A percentile compares a stretch with the other conserved stretches of the same genome.
Evolutionary conservation across 2,329 filamentous ascomycete genomes (phyloP).

Genomic region (Curvularia verruculosa): DNA sequence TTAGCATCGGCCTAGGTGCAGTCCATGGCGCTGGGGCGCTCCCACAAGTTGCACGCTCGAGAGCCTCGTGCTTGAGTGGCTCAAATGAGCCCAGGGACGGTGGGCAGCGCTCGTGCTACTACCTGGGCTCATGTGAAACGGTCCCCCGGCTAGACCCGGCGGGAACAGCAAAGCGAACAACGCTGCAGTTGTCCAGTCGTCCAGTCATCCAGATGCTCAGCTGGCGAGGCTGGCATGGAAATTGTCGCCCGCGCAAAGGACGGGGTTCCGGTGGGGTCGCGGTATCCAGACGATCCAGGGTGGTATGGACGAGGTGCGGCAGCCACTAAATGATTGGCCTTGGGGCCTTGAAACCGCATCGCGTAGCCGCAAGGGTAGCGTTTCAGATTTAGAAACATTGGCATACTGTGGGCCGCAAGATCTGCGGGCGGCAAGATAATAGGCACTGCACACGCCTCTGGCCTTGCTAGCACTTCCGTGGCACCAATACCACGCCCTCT

Average conservation of each 20-base stretch:
- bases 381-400: slow-evolving; percentile 44
- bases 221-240: slow-evolving; percentile 13
- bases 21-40: slow-evolving; percentile 37
- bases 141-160: slow-evolving; percentile 19
- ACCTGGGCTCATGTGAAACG: slow-evolving; percentile 37
- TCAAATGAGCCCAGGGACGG: slow-evolving; percentile 37
- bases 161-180: slow-evolving; percentile 20
- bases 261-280: slow-evolving; percentile 15
- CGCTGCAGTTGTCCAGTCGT: slow-evolving; percentile 22
- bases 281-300: slow-evolving; percentile 32
- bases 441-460: slow-evolving; percentile 22
- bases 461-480: slow-evolving; percentile 25
- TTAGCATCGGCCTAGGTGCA: slow-evolving; percentile 38
- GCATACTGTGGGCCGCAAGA: slow-evolving; percentile 21
- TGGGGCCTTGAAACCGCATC: slow-evolving; percentile 35
- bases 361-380: slow-evolving; percentile 28
- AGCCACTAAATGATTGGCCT: slow-evolving; percentile 45
- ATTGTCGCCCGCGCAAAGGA: slow-evolving; percentile 7
- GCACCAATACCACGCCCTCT: slow-evolving; percentile 17
- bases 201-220: slow-evolving; percentile 24
- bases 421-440: slow-evolving; percentile 41
- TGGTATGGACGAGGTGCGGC: slow-evolving; percentile 35
- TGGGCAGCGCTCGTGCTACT: slow-evolving; percentile 26
- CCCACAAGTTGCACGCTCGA: slow-evolving; percentile 33
- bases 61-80: slow-evolving; percentile 42